Conservation (phyloP, 345 rosid species). For the Capsella bursapastoris region DNA sequence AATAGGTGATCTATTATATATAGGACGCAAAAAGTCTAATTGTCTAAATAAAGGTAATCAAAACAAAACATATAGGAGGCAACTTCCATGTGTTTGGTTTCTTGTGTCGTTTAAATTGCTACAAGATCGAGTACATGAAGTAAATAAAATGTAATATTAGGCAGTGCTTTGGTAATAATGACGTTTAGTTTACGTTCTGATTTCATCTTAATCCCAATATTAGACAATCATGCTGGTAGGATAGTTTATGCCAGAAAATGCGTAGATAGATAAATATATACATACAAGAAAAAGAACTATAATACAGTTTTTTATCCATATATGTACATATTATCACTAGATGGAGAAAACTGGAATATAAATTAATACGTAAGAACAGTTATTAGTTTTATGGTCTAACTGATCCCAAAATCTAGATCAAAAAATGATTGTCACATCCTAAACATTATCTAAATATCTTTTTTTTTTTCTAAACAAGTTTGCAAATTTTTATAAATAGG, state of each 20-base stretch:
- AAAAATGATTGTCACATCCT: no score
- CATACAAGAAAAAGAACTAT: neutral
- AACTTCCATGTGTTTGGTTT: conserved; percentile 15
- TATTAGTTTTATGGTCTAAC: no score
- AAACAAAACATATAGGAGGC: conserved; percentile 21
- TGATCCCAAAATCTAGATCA: no score
- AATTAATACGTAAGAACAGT: no score
- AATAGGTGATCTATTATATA: no score
- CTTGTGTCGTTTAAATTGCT: conserved; percentile 20
- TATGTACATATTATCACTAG: no score
- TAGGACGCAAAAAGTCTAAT: no score
- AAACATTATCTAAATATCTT: no score
- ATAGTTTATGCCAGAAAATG: neutral
- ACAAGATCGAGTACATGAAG: neutral
- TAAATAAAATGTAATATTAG: neutral
- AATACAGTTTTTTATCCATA: no score
- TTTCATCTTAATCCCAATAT: neutral
- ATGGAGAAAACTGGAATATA: no score
- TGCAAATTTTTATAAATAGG: no score
- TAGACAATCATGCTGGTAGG: neutral
- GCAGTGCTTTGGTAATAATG: neutral
- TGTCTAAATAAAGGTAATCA: neutral
- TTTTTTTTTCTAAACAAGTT: no score
- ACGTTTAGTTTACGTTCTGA: conserved; percentile 2
- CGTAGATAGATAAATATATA: neutral